phyloP scores from a whole-genome alignment of 169 alveolate genomes.

The Babesia bovis region DNA sequence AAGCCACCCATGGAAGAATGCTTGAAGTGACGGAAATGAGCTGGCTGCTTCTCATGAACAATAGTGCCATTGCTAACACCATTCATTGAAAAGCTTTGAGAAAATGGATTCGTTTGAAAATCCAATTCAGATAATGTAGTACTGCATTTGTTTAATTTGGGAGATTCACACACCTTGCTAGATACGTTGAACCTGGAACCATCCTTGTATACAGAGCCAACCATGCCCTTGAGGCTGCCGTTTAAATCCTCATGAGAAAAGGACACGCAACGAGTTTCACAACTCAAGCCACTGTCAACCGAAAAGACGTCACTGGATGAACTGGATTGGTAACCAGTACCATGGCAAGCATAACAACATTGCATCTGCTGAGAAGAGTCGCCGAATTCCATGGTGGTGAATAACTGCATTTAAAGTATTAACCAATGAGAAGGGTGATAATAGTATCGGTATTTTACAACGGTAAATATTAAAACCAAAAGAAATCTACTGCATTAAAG shows the following conservation, averaged over 20 bases:
- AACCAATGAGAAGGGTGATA: background rate
- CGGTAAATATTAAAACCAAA: conserved; percentile 16
- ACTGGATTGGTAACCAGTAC: background rate
- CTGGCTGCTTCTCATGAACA: background rate
- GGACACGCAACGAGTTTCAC: conserved; percentile 1
- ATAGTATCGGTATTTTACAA: background rate
- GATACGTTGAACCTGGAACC: background rate
- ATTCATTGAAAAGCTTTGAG: background rate
- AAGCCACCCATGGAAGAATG: background rate
- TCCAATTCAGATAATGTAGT: background rate
- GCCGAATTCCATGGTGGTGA: conserved; percentile 3
- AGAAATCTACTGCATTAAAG: conserved; percentile 1
- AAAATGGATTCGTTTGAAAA: background rate
- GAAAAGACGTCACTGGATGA: background rate
- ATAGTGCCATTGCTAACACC: background rate
- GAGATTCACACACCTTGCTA: background rate
- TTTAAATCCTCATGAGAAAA: background rate
- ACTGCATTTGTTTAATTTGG: background rate
- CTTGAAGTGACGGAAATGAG: background rate
- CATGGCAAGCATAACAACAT: background rate
- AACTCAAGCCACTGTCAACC: background rate
- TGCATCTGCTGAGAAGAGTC: background rate
- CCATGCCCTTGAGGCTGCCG: background rate
- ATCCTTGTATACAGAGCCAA: background rate
- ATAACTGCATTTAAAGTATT: conserved; percentile 10